These are phyloP conservation scores for Saccharomycopsis malanga DNA, from an alignment of 805 yeast species.

Conservation along the genomic window DNA sequence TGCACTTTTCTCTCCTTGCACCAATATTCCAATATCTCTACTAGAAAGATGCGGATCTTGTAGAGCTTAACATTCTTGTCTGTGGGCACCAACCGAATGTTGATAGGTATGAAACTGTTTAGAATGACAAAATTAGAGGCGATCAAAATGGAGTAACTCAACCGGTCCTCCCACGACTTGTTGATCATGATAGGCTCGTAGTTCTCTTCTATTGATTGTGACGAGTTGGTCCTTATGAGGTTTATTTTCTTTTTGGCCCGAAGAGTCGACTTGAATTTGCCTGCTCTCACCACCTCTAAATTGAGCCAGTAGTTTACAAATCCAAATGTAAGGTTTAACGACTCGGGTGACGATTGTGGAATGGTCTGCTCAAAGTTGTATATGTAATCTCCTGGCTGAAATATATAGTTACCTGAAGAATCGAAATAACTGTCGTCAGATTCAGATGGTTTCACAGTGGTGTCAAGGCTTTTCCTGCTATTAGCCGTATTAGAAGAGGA, in stretches of 20 bases:
- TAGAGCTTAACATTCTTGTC: conserved; percentile 78
- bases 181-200: conserved; percentile 83
- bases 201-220: conserved; percentile 73
- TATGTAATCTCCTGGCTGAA: conserved; percentile 84
- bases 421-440: conserved; percentile 14
- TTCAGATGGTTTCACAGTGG: not conserved
- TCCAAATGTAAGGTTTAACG: conserved; percentile 75
- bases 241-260: conserved; percentile 55
- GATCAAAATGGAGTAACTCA: conserved; percentile 83
- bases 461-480: not conserved
- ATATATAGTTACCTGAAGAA: conserved; percentile 32
- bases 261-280: conserved; percentile 78
- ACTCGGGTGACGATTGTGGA: conserved; percentile 76
- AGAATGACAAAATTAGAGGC: conserved; percentile 85
- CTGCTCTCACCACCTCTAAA: conserved; percentile 65
- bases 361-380: conserved; percentile 89
- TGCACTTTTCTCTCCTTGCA: conserved; percentile 84
- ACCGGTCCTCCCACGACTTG: conserved; percentile 89
- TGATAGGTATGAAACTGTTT: conserved; percentile 76
- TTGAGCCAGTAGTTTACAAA: conserved; percentile 63
- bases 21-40: conserved; percentile 88
- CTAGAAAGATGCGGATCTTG: conserved; percentile 73
- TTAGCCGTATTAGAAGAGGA: not conserved
- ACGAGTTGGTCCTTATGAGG: conserved; percentile 70
- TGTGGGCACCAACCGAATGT: conserved; percentile 76